Base-by-base conservation (phyloP, 225 moss, liverwort and hornwort genomes). In the Sphagnum tenellum region DNA sequence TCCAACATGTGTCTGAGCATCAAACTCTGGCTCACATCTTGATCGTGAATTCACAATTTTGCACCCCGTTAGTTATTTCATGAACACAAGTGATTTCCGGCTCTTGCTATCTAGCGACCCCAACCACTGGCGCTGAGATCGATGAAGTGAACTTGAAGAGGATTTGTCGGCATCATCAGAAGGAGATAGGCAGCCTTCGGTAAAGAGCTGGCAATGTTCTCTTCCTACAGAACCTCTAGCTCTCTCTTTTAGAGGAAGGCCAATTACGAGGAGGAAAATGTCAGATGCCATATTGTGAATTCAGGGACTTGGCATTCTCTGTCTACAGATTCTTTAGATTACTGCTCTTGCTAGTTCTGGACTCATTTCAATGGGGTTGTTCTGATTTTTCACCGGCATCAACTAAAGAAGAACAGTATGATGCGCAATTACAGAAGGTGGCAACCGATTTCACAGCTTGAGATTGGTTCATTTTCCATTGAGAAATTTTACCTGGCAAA, bases 351-450 rank as follows among this genome's bases (percentile, higher is more conserved):
- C 29, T 29, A 29, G 29, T 29, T 29, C 29, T 29, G 1, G 29
- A 29, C 29, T 29, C 29, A 29, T 29, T 29, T 29, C 29, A 29
- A 29, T 29, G 29, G 29, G 29, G 29, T 29, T 29, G 29, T 29
- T 0, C 29, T 29, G 29, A 29, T 29, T 29, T 52, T 62, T 52
- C n/a, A 8, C 11, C 80, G 84, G 71, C 71, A 77, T 47, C 61
- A 48, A 64, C 73, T 53, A 84, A 55, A 56, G 47, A 11, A 54
- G 67, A 78, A 48, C 45, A 75, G 14, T 64, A 72, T 76, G 78
- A 78, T 46, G 50, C 69, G 44, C 81, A 78, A 9, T 9, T 78
- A 52, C 78, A 78, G 51, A 81, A 81, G 68, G 67, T 61, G 61
- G 78, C 78, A 3, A 6, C 47, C 4, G 55, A 78, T 9, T 9